Evolutionary conservation across 1,284 basidiomycete species (phyloP).

Genomic region (Anthracocystis setariae): DNA sequence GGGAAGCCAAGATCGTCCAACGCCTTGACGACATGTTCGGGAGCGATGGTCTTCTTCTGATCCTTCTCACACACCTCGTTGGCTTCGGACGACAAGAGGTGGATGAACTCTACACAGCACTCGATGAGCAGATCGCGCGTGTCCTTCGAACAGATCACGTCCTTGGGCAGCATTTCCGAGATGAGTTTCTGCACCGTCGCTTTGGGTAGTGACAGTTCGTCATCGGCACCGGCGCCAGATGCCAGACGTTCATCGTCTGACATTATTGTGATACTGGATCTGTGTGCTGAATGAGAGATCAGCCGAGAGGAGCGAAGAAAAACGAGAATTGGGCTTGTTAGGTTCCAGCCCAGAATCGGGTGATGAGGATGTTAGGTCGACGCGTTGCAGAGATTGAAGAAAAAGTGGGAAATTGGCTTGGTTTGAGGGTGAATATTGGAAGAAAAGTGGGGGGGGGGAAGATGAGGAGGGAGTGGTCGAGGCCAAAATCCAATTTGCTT

Average conservation of each 20-base stretch:
- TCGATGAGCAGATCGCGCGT: constrained; percentile 95
- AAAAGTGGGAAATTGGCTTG: too few relatives aligned
- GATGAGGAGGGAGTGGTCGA: background rate
- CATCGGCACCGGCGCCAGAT: constrained; percentile 74
- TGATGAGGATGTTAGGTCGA: background rate
- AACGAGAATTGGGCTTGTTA: background rate
- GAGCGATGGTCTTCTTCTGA: constrained; percentile 98
- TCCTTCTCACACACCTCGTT: constrained; percentile 98
- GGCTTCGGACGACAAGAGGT: constrained; percentile 94
- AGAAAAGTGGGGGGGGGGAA: background rate
- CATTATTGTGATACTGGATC: constrained; percentile 72
- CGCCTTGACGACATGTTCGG: constrained; percentile 93
- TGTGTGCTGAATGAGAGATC: background rate
- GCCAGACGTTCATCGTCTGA: constrained; percentile 82
- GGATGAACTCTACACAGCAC: constrained; percentile 99
- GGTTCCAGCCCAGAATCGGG: background rate
- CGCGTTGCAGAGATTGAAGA: too few relatives aligned
- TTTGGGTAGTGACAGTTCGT: constrained; percentile 93
- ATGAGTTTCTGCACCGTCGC: constrained; percentile 98
- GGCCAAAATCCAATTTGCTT: constrained; percentile 24
- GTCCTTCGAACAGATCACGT: constrained; percentile 92
- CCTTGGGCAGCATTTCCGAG: constrained; percentile 85
- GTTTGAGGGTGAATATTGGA: too few relatives aligned
- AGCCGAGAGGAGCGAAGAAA: background rate
- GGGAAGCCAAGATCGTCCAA: constrained; percentile 93